Percentiles rank a stretch among this genome's conserved stretches.
Conservation (phyloP, 805 yeast genomes). For the Crinitomyces ghanaensis region DNA sequence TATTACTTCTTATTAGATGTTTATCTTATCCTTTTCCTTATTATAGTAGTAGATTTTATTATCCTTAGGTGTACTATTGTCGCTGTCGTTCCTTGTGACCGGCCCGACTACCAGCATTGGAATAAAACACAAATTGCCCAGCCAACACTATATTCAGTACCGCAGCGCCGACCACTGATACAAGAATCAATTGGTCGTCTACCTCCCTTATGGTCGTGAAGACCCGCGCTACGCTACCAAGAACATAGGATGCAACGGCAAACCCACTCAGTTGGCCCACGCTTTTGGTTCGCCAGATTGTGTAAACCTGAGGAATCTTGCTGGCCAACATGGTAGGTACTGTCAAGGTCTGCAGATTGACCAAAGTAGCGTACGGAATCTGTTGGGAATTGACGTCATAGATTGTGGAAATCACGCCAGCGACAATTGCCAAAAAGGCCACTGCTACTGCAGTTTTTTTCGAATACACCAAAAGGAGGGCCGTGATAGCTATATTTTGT, state of each 20-base stretch:
- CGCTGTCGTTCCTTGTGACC: too few species aligned
- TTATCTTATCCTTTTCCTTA: too few species aligned
- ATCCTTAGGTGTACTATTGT: background rate
- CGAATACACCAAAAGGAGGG: conserved; percentile 21
- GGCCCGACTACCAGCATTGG: too few species aligned
- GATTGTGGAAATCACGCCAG: conserved; percentile 13
- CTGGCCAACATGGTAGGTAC: conserved; percentile 28
- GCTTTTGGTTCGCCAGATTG: conserved; percentile 25
- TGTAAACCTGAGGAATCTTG: conserved; percentile 30
- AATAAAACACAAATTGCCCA: conserved; percentile 27
- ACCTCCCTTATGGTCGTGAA: conserved; percentile 30
- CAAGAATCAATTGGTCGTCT: conserved; percentile 25
- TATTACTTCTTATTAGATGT: too few species aligned
- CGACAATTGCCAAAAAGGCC: conserved; percentile 16
- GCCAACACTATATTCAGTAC: conserved; percentile 27
- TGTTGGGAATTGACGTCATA: conserved; percentile 18
- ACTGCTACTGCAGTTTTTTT: conserved; percentile 12
- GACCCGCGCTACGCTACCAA: conserved; percentile 31
- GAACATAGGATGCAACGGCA: conserved; percentile 28
- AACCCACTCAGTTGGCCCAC: conserved; percentile 32
- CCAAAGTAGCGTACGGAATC: conserved; percentile 17
- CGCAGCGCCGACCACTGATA: conserved; percentile 25
- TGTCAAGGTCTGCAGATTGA: conserved; percentile 24
- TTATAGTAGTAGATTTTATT: background rate
- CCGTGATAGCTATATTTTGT: conserved; percentile 27